Conservation (phyloP, 2,329 filamentous ascomycete genomes). For the Pseudocercospora musae region DNA sequence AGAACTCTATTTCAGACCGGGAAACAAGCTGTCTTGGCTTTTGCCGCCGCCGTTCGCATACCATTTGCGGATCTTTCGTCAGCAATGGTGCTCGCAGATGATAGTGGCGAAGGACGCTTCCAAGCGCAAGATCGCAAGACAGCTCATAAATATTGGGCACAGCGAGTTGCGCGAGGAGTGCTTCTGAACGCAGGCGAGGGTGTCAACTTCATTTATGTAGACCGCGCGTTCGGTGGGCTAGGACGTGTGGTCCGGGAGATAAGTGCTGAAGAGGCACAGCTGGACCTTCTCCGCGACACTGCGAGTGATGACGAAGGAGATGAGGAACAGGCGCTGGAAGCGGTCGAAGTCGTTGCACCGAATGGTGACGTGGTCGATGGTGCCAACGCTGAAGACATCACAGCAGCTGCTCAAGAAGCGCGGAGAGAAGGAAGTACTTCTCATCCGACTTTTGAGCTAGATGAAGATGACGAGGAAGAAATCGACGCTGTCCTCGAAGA, state of each 20-base stretch:
- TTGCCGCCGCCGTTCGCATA: constrained; percentile 52
- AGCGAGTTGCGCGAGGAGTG: constrained; percentile 57
- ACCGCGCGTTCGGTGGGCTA: constrained; percentile 61
- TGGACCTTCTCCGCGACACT: constrained; percentile 17
- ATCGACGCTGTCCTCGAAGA: not conserved
- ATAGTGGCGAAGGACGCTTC: constrained; percentile 19
- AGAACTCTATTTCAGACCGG: constrained; percentile 53
- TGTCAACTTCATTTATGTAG: constrained; percentile 56
- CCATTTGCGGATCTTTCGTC: constrained; percentile 52
- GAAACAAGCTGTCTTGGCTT: constrained; percentile 55
- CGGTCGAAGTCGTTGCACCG: constrained; percentile 22
- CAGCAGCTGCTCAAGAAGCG: constrained; percentile 10
- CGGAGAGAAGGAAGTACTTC: constrained; percentile 9
- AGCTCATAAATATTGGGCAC: constrained; percentile 55
- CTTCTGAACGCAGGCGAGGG: constrained; percentile 58
- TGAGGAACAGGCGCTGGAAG: not conserved
- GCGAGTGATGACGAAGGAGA: constrained; percentile 18
- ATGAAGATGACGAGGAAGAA: not conserved
- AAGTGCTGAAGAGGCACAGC: constrained; percentile 17
- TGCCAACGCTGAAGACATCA: constrained; percentile 21
- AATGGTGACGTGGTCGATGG: constrained; percentile 16
- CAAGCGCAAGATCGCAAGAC: constrained; percentile 44
- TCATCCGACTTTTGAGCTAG: not conserved
- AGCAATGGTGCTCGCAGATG: constrained; percentile 28
- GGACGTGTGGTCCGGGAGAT: constrained; percentile 38